These are phyloP conservation scores for Plasmodium gonderi DNA, from an alignment of 169 alveolate species.

Conservation along the genomic window DNA sequence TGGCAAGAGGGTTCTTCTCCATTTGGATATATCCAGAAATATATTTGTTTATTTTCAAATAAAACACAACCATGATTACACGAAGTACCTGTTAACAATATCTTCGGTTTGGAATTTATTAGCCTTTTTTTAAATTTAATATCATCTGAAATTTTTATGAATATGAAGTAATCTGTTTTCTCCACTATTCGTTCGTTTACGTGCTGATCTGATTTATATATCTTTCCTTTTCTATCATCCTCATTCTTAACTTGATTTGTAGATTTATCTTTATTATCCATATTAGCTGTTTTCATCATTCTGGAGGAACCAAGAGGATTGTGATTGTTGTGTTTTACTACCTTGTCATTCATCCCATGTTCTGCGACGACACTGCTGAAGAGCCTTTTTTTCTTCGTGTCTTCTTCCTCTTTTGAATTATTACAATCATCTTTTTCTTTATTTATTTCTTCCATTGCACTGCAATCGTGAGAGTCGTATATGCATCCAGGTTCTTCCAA, in stretches of 20 bases:
- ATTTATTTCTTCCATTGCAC: background rate
- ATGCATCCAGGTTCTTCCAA: background rate
- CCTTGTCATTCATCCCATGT: background rate
- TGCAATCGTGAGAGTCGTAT: background rate
- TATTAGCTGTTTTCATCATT: no score
- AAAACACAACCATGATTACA: constrained; percentile 62
- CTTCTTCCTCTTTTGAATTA: background rate
- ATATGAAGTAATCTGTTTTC: constrained; percentile 9
- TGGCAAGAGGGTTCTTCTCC: background rate
- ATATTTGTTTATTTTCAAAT: constrained; percentile 69
- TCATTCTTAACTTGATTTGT: no score
- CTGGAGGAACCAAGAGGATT: no score
- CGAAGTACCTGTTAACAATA: constrained; percentile 29
- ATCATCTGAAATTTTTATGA: constrained; percentile 21
- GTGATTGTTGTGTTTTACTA: no score
- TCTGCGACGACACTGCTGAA: background rate
- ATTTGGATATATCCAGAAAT: constrained; percentile 21
- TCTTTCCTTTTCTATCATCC: no score
- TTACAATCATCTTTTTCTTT: background rate
- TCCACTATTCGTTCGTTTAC: background rate
- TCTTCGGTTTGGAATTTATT: constrained; percentile 33
- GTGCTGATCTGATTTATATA: no score
- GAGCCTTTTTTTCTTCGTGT: background rate
- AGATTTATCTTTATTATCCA: no score
- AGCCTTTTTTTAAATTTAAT: constrained; percentile 30